A percentile compares a stretch with the other conserved stretches of the same genome.
Evolutionary conservation across 1,284 basidiomycete species (phyloP).

Genomic region (Austroboletus novae-zelandiae): DNA sequence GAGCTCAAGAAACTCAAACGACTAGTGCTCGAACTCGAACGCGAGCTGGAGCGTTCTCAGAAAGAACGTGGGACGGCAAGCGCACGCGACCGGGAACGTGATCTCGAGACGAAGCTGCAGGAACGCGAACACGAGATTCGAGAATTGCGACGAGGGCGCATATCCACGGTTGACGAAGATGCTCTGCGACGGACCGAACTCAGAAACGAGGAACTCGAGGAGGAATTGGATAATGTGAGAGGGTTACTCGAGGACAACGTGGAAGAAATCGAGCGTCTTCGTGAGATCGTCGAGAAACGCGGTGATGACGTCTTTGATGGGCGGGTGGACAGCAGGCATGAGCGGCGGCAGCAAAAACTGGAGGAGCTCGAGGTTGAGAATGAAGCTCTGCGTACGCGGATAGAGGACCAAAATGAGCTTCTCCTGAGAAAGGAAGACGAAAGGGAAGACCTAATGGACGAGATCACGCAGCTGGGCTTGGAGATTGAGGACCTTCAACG

Average conservation of each 20-base stretch:
- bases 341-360: constrained; percentile 43
- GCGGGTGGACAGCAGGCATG: constrained; percentile 37
- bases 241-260: constrained; percentile 72
- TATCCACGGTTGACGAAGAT: constrained; percentile 43
- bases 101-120: constrained; percentile 67
- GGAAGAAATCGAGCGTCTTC: constrained; percentile 69
- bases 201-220: constrained; percentile 65
- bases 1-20: constrained; percentile 94
- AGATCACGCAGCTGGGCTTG: constrained; percentile 58
- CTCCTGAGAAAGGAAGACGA: constrained; percentile 62
- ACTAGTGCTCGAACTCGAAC: constrained; percentile 79
- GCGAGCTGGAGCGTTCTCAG: constrained; percentile 72
- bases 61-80: constrained; percentile 47
- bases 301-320: constrained; percentile 42
- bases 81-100: constrained; percentile 59
- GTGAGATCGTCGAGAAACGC: constrained; percentile 57
- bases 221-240: constrained; percentile 64
- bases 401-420: constrained; percentile 62
- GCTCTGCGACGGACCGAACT: constrained; percentile 53
- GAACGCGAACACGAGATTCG: constrained; percentile 67
- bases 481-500: constrained; percentile 69
- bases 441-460: constrained; percentile 66
- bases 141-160: constrained; percentile 53
- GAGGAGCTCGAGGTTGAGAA: constrained; percentile 67
- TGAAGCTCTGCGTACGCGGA: constrained; percentile 53